Evolutionary conservation across 1,284 basidiomycete genomes (phyloP), one percentile per base, ranked within the genome.

Genomic region (Pascua sp.): DNA sequence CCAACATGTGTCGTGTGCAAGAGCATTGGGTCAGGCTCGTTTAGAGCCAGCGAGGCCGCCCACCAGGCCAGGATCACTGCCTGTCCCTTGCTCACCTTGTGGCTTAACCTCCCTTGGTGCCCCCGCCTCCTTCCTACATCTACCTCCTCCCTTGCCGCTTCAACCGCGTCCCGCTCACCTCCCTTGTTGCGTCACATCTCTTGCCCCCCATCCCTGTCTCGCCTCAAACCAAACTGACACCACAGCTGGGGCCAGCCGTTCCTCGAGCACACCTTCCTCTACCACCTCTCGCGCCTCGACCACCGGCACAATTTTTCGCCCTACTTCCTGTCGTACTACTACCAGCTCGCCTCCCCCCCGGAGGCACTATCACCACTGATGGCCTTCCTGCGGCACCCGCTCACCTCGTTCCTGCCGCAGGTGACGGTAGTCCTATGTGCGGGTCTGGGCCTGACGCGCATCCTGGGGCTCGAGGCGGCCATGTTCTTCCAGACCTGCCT

Each of bases 291-390:
- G 60, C 85, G 96, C 40, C 84, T 90, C 24, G 96, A 99, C 77
- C 93, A 98, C 70, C 86, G 94, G 53, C 96, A 98, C 79, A 99
- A 99, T 76, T 98, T 99, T 77, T 92, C 91, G 13, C 90, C 93
- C 0, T 97, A 98, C 79, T 98, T 96, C 77, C 92, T 98, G 73
- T 85, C 89, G 45, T 93, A 89, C 41, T 98, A 98, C 74, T 84
- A n/a, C 47, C 42, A n/a, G 17, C 39, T 42, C 49, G 38, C 16
- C 24, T 43, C n/a, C 32, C 12, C 36, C 2, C 24, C 24, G 4
- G 24, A 32, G 3, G n/a, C 51, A 2, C 36, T 53, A 9, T 8
- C 47, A 5, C 15, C 37, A 8, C 50, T 61, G 62, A 11, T 55
- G 17, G 13, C 15, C 2, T 44, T 71, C 62, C 51, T 75, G 16